A percentile compares a stretch with the other conserved stretches of the same genome.
phyloP scores from a whole-genome alignment of 2,329 filamentous ascomycete genomes.

The Epichloe coenophiala region DNA sequence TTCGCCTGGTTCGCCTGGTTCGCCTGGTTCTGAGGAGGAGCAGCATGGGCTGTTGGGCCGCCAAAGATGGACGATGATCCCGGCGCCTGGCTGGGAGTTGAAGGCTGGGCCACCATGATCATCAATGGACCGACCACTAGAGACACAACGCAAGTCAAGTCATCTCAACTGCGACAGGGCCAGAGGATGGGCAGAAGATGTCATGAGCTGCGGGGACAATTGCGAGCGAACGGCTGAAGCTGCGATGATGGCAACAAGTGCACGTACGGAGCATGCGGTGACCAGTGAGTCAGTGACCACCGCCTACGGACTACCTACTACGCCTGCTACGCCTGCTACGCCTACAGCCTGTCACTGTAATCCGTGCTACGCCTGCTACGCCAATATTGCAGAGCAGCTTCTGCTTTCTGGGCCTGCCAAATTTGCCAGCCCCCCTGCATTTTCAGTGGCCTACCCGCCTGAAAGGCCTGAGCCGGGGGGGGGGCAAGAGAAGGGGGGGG shows the following conservation, averaged over 20 bases:
- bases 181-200: background rate
- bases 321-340: too few species aligned
- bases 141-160: background rate
- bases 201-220: background rate
- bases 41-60: constrained; percentile 18
- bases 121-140: background rate
- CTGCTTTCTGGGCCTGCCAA: background rate
- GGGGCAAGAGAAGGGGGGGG: too few species aligned
- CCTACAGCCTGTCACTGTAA: too few species aligned
- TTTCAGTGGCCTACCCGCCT: background rate
- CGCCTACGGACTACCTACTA: too few species aligned
- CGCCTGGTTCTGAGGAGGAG: constrained; percentile 12
- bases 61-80: constrained; percentile 32
- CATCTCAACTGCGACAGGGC: constrained; percentile 3
- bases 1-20: constrained; percentile 4
- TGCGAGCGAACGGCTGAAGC: background rate
- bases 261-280: too few species aligned
- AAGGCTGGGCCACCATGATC: constrained; percentile 29
- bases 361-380: too few species aligned
- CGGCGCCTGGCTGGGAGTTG: constrained; percentile 28
- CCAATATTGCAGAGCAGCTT: too few species aligned
- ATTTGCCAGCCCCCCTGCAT: background rate
- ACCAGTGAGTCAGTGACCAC: too few species aligned
- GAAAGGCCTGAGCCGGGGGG: background rate
- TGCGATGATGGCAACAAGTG: background rate